Conservation (phyloP, 306 rosid species). For the Abrus precatorius region DNA sequence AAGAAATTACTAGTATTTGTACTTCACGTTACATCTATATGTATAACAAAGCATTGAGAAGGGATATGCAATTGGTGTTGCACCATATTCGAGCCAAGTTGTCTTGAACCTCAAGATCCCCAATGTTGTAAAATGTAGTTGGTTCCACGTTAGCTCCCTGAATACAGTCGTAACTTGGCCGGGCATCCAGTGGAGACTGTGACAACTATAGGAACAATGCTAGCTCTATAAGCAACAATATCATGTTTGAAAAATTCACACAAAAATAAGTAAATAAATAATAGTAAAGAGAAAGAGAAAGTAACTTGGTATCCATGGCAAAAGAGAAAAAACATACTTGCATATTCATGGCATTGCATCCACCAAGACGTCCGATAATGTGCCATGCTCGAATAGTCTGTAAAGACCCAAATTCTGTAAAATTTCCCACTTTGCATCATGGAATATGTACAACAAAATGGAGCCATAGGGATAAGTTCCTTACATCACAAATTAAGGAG, state of each 20-base stretch:
- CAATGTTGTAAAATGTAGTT: conserved; percentile 85
- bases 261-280: neutral
- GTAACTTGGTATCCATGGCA: neutral
- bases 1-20: conserved; percentile 38
- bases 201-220: conserved; percentile 66
- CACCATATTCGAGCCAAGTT: conserved; percentile 95
- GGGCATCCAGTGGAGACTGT: conserved; percentile 75
- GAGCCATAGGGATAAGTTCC: conserved; percentile 48
- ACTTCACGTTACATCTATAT: conserved; percentile 28
- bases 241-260: conserved; percentile 9
- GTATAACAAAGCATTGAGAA: conserved; percentile 30
- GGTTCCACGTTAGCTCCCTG: conserved; percentile 88
- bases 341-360: conserved; percentile 97
- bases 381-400: conserved; percentile 92
- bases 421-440: neutral
- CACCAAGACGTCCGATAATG: conserved; percentile 89
- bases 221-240: conserved; percentile 40
- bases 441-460: conserved; percentile 25
- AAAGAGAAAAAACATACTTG: conserved; percentile 65
- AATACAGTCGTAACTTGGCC: conserved; percentile 79
- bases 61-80: conserved; percentile 13
- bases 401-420: conserved; percentile 47
- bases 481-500: conserved; percentile 81
- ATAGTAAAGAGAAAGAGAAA: neutral
- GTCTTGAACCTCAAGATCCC: conserved; percentile 95